Conservation (phyloP, 2,329 filamentous ascomycete genomes). For the Botrytis galanthina region DNA sequence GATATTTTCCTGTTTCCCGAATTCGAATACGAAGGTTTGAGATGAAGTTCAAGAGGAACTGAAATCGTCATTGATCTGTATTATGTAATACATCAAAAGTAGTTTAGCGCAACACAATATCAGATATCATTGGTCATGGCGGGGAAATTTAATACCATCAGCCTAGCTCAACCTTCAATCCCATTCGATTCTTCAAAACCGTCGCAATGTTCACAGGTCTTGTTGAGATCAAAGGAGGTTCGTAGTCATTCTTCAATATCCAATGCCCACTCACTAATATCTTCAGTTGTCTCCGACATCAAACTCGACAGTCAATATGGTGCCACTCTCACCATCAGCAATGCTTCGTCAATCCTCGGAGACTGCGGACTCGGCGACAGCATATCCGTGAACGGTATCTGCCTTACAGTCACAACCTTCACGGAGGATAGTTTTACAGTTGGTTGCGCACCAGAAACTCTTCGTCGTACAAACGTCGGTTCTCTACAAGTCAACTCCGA, state of each 20-base stretch:
- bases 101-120: neutral
- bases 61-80: neutral
- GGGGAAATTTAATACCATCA: slow-evolving; percentile 7
- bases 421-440: slow-evolving; percentile 70
- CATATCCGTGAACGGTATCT: slow-evolving; percentile 93
- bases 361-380: slow-evolving; percentile 89
- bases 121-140: slow-evolving; percentile 8
- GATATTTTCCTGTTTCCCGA: too few species aligned
- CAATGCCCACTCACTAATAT: slow-evolving; percentile 15
- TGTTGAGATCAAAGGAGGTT: slow-evolving; percentile 89
- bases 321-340: slow-evolving; percentile 83
- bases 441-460: slow-evolving; percentile 90
- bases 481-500: slow-evolving; percentile 60
- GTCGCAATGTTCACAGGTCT: slow-evolving; percentile 87
- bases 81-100: neutral
- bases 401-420: slow-evolving; percentile 85
- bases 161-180: slow-evolving; percentile 1
- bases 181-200: neutral
- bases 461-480: slow-evolving; percentile 94
- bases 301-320: slow-evolving; percentile 80
- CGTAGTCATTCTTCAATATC: slow-evolving; percentile 36
- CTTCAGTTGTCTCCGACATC: slow-evolving; percentile 75
- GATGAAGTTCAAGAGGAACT: neutral
- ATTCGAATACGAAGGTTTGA: neutral
- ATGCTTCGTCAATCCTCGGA: slow-evolving; percentile 67